These are phyloP conservation scores for Fagus sylvatica DNA, from an alignment of 306 rosid genomes.

Conservation along the genomic window DNA sequence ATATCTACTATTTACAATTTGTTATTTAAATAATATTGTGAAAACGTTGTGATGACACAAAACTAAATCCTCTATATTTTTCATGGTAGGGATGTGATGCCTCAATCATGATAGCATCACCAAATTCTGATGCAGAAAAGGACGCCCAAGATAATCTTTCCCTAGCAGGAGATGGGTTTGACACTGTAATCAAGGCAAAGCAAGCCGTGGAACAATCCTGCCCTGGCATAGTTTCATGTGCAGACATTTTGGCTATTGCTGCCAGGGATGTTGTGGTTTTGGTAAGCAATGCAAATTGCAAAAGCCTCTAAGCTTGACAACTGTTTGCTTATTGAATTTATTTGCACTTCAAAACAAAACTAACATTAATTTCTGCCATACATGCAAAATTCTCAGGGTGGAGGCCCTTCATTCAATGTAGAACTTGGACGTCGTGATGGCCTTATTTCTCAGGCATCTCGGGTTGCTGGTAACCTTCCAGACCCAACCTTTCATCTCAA, in stretches of 20 bases:
- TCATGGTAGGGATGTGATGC: conserved; percentile 76
- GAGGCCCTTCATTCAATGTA: conserved; percentile 70
- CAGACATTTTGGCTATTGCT: conserved; percentile 77
- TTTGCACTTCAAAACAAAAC: not conserved
- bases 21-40: too few species aligned
- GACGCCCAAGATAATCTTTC: conserved; percentile 64
- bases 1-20: too few species aligned
- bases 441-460: conserved; percentile 51
- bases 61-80: not conserved
- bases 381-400: conserved; percentile 35
- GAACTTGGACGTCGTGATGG: conserved; percentile 87
- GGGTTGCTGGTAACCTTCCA: conserved; percentile 58
- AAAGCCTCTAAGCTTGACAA: not conserved
- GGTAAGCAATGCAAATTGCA: conserved; percentile 33
- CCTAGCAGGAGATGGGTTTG: conserved; percentile 88
- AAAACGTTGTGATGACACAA: too few species aligned
- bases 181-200: conserved; percentile 74
- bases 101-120: conserved; percentile 57
- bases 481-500: conserved; percentile 48
- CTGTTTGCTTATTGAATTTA: not conserved
- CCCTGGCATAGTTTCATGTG: conserved; percentile 76
- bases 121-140: conserved; percentile 78
- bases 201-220: conserved; percentile 69
- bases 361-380: not conserved
- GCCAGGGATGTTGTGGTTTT: conserved; percentile 67